Evolutionary conservation across 2,329 filamentous ascomycete genomes (phyloP).

Genomic region (Myriosclerotinia duriaeana): DNA sequence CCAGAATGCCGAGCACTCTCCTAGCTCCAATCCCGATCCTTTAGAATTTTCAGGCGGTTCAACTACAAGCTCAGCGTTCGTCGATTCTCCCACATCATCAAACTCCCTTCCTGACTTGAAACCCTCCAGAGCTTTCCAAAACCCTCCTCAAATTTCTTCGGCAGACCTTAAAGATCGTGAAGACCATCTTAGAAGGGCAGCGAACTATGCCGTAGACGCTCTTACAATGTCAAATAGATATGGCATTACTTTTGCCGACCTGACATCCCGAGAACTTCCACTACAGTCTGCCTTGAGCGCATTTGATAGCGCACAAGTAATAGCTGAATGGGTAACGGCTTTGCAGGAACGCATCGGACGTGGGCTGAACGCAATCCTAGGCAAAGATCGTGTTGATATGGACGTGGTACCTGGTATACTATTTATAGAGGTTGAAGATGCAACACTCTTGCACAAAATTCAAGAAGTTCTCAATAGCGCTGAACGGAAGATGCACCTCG

Average conservation of each 20-base stretch:
- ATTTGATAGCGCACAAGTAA: conserved; percentile 89
- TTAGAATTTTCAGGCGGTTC: conserved; percentile 40
- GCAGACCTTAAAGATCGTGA: conserved; percentile 69
- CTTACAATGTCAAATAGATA: conserved; percentile 84
- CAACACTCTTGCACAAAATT: conserved; percentile 80
- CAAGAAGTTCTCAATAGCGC: conserved; percentile 73
- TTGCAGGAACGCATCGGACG: conserved; percentile 91
- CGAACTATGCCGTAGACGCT: conserved; percentile 90
- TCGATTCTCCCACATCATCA: conserved; percentile 54
- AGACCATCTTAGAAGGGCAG: conserved; percentile 87
- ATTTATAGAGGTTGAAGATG: conserved; percentile 88
- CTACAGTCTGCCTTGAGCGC: conserved; percentile 89
- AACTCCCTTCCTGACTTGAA: conserved; percentile 48
- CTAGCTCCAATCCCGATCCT: conserved; percentile 46
- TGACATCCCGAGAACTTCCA: conserved; percentile 79
- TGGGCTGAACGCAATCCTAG: conserved; percentile 83
- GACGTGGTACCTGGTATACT: conserved; percentile 81
- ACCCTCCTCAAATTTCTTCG: conserved; percentile 35
- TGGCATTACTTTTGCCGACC: conserved; percentile 81
- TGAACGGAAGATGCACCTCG: conserved; percentile 73
- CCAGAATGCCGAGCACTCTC: conserved; percentile 67
- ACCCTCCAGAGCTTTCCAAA: conserved; percentile 28
- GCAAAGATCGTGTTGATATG: conserved; percentile 77
- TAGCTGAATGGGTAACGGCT: conserved; percentile 91
- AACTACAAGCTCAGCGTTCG: conserved; percentile 47